Conservation (phyloP, 2,329 filamentous ascomycete genomes). For the Ascochyta pisi region DNA sequence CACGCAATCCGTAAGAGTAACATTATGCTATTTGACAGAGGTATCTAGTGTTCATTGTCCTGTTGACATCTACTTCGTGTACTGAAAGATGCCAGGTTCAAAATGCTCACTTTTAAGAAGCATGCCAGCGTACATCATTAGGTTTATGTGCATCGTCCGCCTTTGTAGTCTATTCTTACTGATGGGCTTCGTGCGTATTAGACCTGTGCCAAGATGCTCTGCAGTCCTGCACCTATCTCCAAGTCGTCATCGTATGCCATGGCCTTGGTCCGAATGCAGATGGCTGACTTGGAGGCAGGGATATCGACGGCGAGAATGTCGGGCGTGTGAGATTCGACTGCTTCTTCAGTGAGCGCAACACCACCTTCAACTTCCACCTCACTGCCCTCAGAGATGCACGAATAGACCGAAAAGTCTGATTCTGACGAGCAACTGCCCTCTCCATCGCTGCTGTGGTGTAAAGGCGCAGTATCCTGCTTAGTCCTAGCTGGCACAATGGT, state of each 20-base stretch:
- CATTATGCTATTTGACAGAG: too few species aligned
- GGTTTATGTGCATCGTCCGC: background rate
- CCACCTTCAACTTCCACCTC: slow-evolving; percentile 60
- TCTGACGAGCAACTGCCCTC: slow-evolving; percentile 16
- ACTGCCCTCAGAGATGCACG: slow-evolving; percentile 39
- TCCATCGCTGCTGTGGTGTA: background rate
- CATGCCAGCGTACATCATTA: slow-evolving; percentile 8
- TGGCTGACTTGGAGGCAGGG: slow-evolving; percentile 4
- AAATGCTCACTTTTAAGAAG: background rate
- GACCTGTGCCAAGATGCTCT: slow-evolving; percentile 39
- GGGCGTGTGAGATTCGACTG: slow-evolving; percentile 55
- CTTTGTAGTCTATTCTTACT: background rate
- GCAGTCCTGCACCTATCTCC: slow-evolving; percentile 18
- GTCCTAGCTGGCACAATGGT: background rate
- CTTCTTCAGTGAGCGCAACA: slow-evolving; percentile 65
- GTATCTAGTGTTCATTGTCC: background rate
- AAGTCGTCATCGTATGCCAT: slow-evolving; percentile 6
- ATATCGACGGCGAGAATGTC: slow-evolving; percentile 35
- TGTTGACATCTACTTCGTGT: slow-evolving; percentile 4
- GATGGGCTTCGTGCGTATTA: slow-evolving; percentile 11
- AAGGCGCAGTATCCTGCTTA: background rate
- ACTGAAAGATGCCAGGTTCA: background rate
- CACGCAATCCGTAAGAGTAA: background rate
- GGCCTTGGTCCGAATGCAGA: slow-evolving; percentile 1
- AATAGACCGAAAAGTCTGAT: slow-evolving; percentile 33